Conservation (phyloP, 2,329 filamentous ascomycete genomes). For the Claviceps sp. region DNA sequence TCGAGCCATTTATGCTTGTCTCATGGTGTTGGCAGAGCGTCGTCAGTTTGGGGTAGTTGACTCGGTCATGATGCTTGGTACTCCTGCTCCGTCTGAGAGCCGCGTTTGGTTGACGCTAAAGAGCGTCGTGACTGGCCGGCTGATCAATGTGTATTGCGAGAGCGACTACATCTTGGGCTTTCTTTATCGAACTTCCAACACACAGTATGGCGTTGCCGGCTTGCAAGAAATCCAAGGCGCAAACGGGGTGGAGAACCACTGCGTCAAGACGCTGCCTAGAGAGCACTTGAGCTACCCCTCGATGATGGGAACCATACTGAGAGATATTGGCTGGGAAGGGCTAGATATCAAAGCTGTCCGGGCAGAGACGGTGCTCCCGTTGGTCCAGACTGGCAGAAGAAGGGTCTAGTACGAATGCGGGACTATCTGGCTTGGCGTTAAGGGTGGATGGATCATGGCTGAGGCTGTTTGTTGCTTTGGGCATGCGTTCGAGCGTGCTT, state of each 20-base stretch:
- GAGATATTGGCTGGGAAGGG: constrained; percentile 56
- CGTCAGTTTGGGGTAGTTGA: constrained; percentile 78
- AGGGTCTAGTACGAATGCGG: neutral
- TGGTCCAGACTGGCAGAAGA: constrained; percentile 3
- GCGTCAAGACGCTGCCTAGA: constrained; percentile 50
- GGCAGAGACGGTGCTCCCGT: constrained; percentile 9
- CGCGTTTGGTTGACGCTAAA: constrained; percentile 66
- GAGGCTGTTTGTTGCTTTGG: neutral
- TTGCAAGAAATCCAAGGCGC: constrained; percentile 61
- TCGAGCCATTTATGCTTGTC: constrained; percentile 70
- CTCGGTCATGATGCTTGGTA: constrained; percentile 71
- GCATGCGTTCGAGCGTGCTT: neutral
- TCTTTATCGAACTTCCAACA: constrained; percentile 68
- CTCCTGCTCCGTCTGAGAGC: constrained; percentile 60
- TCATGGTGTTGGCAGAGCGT: constrained; percentile 66
- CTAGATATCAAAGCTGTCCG: constrained; percentile 28
- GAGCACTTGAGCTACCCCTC: constrained; percentile 61
- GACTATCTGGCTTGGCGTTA: neutral
- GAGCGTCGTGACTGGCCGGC: constrained; percentile 63
- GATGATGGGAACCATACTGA: constrained; percentile 52
- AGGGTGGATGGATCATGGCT: neutral
- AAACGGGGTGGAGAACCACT: constrained; percentile 51
- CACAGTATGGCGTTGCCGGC: constrained; percentile 75
- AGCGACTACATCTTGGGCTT: constrained; percentile 84
- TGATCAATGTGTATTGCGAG: constrained; percentile 84